Base-by-base conservation (phyloP, 2,329 filamentous ascomycete species). In the Cadophora sp. region DNA sequence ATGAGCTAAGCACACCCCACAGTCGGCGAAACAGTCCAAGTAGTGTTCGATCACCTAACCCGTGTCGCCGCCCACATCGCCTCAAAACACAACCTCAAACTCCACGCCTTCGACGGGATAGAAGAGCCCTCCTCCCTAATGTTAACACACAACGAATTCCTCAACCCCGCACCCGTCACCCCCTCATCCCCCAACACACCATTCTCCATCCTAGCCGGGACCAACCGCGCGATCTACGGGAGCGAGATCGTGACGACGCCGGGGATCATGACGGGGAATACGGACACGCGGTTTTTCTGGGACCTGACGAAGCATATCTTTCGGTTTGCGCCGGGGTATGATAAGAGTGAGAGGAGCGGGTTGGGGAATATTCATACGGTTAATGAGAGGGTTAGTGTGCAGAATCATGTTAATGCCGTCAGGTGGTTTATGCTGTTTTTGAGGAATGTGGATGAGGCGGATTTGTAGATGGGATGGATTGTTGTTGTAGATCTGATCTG, bases 301-400 rank as follows among this genome's bases (percentile, higher is more conserved):
- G 55, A 41, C 7, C 30, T 65, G 20, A 65, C 53, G 8, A 65
- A 33, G 33, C 53, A 65, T 43, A 59, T 65, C 7, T 65, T 59
- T 24, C n/a, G 62, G 4, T 65, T 65, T 24, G 43, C 50, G n/a
- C 62, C 62, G 13, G 62, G 62, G 5, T 64, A 59, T 39, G 62
- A 64, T 58, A 53, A 64, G 55, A 65, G 33, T 36, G 14, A 6
- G 41, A 33, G 24, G 39, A 60, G 27, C n/a, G 62, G 62, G 14
- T 9, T 59, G 24, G 62, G 53, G 30, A 48, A 41, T 50, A 65
- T 65, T 14, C 62, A 65, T 59, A 65, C 62, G n/a, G 55, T 65
- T 30, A 59, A 65, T 51, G 55, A 59, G 33, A 51, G 33, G 55
- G 55, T 65, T 27, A 41, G 30, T 30, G 45, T 59, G 22, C 22